phyloP scores from a whole-genome alignment of 192 early-diverging fungal species.

The Dissophora globulifera region DNA sequence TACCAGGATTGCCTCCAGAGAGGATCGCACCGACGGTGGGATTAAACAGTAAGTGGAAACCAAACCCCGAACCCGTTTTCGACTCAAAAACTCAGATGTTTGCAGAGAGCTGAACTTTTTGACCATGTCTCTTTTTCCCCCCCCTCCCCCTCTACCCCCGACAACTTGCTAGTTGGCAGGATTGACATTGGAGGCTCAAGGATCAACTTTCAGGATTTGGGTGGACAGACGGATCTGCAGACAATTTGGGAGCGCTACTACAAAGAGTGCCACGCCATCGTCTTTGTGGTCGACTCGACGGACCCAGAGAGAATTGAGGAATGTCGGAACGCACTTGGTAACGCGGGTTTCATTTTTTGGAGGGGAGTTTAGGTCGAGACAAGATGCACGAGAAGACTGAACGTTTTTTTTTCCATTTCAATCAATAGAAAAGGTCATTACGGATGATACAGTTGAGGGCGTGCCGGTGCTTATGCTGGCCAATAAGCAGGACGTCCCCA shows the following conservation, averaged over 20 bases:
- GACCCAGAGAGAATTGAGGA: slow-evolving; percentile 85
- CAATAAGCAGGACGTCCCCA: slow-evolving; percentile 91
- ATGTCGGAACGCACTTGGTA: slow-evolving; percentile 80
- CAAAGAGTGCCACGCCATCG: slow-evolving; percentile 88
- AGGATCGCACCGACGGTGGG: no score
- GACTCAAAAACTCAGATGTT: no score
- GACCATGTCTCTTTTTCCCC: no score
- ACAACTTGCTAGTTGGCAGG: slow-evolving; percentile 71
- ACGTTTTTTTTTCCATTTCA: background rate
- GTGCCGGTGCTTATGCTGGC: slow-evolving; percentile 94
- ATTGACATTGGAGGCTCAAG: slow-evolving; percentile 74
- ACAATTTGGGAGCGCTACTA: slow-evolving; percentile 96
- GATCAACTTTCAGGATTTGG: slow-evolving; percentile 95
- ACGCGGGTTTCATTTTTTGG: no score
- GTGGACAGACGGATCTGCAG: slow-evolving; percentile 89
- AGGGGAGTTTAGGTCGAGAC: no score
- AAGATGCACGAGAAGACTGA: no score
- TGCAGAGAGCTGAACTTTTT: no score
- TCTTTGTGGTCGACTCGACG: slow-evolving; percentile 93
- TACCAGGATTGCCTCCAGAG: no score
- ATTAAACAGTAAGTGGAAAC: no score
- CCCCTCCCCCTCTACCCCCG: no score
- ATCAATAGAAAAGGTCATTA: slow-evolving; percentile 77
- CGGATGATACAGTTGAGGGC: slow-evolving; percentile 77
- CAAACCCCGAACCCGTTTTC: no score